These are phyloP conservation scores for Bipolaris sorokiniana DNA, from an alignment of 2,329 filamentous ascomycete species.

Conservation along the genomic window DNA sequence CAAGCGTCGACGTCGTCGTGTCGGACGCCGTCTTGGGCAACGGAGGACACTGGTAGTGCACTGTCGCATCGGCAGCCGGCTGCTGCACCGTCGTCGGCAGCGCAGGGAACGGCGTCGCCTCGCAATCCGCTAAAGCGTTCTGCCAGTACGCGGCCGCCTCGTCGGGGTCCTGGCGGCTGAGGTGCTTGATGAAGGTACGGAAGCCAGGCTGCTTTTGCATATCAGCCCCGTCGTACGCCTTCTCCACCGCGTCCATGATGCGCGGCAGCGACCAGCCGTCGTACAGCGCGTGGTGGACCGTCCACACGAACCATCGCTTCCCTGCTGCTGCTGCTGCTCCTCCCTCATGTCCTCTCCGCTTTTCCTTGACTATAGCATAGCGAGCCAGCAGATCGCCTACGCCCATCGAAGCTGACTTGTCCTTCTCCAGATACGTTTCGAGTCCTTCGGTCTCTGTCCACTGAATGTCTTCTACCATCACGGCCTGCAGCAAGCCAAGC, in stretches of 20 bases:
- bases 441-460: conserved; percentile 13
- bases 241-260: conserved; percentile 12
- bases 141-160: not conserved
- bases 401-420: conserved; percentile 2
- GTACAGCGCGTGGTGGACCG: conserved; percentile 47
- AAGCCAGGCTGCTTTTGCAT: conserved; percentile 3
- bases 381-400: conserved; percentile 20
- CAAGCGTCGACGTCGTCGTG: conserved; percentile 17
- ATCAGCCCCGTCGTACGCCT: conserved; percentile 8
- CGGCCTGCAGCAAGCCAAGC: conserved; percentile 19
- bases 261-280: conserved; percentile 33
- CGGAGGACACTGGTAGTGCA: not conserved
- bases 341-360: not conserved
- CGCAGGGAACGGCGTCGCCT: conserved; percentile 8
- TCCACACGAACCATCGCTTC: conserved; percentile 38
- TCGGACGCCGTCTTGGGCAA: not conserved
- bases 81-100: conserved; percentile 13
- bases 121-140: not conserved
- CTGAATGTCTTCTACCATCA: conserved; percentile 12
- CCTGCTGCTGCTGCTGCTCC: too few relatives aligned
- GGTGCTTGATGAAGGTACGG: conserved; percentile 28
- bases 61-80: conserved; percentile 12
- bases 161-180: not conserved
- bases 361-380: conserved; percentile 15
- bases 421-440: conserved; percentile 5